These are phyloP conservation scores for Wickerhamomyces pijperi DNA, from an alignment of 805 yeast genomes.

Conservation along the genomic window DNA sequence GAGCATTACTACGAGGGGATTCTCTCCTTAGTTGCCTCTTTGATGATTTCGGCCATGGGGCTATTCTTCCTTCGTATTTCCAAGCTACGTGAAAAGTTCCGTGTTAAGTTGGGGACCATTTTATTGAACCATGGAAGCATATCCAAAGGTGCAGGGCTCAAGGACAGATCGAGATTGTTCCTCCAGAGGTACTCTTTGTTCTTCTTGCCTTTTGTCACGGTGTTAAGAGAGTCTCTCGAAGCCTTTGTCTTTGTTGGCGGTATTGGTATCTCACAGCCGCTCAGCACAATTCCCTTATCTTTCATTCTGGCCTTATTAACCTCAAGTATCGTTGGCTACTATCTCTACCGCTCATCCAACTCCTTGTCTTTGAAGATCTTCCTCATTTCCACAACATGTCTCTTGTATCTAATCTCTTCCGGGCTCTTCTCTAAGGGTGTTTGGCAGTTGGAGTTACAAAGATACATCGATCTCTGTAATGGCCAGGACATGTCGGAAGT, in stretches of 20 bases:
- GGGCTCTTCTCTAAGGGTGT: constrained; percentile 81
- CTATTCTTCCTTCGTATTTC: constrained; percentile 70
- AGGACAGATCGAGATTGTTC: constrained; percentile 23
- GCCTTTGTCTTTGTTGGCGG: constrained; percentile 92
- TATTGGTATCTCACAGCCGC: constrained; percentile 64
- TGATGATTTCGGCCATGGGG: constrained; percentile 82
- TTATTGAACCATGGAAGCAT: constrained; percentile 15
- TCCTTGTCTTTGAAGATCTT: constrained; percentile 67
- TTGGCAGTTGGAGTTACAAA: constrained; percentile 81
- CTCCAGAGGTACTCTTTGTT: constrained; percentile 59
- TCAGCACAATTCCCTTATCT: constrained; percentile 54
- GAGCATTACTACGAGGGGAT: constrained; percentile 88
- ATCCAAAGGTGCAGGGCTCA: neutral
- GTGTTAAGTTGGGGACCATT: constrained; percentile 40
- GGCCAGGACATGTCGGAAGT: constrained; percentile 82
- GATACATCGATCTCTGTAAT: constrained; percentile 58
- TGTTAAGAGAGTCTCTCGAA: constrained; percentile 82
- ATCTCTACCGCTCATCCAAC: constrained; percentile 69
- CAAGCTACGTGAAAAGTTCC: constrained; percentile 76
- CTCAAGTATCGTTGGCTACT: constrained; percentile 55
- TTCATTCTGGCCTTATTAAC: constrained; percentile 43
- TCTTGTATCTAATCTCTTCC: constrained; percentile 75
- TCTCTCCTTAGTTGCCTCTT: constrained; percentile 65
- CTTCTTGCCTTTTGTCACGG: constrained; percentile 73
- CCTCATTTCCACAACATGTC: constrained; percentile 63